Evolutionary conservation across 495 filamentous ascomycete species (phyloP).

Genomic region (Hyaloscypha variabilis): DNA sequence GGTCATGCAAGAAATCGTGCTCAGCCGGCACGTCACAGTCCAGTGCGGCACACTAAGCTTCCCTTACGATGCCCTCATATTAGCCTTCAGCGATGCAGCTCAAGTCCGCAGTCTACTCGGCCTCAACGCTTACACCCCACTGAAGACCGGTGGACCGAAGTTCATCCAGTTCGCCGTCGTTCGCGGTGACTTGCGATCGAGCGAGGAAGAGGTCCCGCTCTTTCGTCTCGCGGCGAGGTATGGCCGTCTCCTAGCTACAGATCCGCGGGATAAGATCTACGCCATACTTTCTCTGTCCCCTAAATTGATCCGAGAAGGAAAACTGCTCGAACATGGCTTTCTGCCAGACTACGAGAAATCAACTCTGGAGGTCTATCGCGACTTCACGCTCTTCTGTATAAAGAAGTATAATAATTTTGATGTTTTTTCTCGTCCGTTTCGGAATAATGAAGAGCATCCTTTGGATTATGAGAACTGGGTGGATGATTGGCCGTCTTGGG

Average conservation of each 20-base stretch:
- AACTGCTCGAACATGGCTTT: background rate
- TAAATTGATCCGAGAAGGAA: background rate
- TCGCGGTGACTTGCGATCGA: background rate
- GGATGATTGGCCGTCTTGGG: background rate
- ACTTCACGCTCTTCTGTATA: background rate
- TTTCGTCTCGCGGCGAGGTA: background rate
- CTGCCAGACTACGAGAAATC: background rate
- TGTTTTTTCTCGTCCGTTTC: background rate
- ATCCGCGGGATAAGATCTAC: background rate
- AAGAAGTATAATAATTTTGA: background rate
- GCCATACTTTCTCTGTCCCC: background rate
- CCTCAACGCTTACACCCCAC: background rate
- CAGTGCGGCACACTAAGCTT: background rate
- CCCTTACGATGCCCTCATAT: background rate
- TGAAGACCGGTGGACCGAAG: background rate
- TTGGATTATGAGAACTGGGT: background rate
- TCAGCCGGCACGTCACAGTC: background rate
- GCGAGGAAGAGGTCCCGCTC: background rate
- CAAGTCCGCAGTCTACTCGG: background rate
- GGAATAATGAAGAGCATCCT: background rate
- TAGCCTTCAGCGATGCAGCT: background rate
- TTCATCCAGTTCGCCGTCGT: background rate
- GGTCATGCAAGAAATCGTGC: background rate
- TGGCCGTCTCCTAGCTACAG: background rate
- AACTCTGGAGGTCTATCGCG: background rate